Conservation (phyloP, 495 filamentous ascomycete genomes). For the Tuber indicum region DNA sequence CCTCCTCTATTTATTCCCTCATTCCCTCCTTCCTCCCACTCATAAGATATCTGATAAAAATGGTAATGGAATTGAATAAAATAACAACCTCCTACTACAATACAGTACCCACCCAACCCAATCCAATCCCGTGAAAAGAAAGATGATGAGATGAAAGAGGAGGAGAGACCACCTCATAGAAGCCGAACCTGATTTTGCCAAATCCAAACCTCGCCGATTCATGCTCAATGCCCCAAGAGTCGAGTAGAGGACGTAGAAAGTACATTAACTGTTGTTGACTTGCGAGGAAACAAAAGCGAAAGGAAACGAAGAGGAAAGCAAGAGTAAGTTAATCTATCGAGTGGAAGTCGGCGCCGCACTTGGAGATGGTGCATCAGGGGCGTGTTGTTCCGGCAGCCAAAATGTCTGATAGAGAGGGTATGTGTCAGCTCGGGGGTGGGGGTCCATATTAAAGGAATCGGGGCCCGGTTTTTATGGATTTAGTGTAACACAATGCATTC, state of each 20-base stretch:
- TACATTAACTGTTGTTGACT: background rate
- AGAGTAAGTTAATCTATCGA: background rate
- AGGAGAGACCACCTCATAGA: background rate
- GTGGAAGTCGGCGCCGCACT: constrained; percentile 18
- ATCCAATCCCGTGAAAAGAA: background rate
- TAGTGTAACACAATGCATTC: background rate
- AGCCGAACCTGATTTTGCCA: background rate
- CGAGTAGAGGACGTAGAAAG: background rate
- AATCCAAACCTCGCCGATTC: background rate
- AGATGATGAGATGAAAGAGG: background rate
- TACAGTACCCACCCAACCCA: background rate
- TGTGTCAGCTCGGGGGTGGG: background rate
- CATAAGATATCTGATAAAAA: background rate
- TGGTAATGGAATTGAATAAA: background rate
- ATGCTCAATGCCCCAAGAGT: background rate
- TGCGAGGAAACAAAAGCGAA: constrained; percentile 1
- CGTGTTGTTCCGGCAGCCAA: constrained; percentile 75
- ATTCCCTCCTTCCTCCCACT: background rate
- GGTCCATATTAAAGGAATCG: background rate
- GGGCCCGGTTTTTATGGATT: background rate
- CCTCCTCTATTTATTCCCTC: background rate
- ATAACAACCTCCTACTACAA: background rate
- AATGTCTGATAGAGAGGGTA: constrained; percentile 47
- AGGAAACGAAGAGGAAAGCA: background rate
- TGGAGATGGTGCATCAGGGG: constrained; percentile 38